Evolutionary conservation across 192 early-diverging fungal species (phyloP).

Genomic region (Entophlyctis luteolus): DNA sequence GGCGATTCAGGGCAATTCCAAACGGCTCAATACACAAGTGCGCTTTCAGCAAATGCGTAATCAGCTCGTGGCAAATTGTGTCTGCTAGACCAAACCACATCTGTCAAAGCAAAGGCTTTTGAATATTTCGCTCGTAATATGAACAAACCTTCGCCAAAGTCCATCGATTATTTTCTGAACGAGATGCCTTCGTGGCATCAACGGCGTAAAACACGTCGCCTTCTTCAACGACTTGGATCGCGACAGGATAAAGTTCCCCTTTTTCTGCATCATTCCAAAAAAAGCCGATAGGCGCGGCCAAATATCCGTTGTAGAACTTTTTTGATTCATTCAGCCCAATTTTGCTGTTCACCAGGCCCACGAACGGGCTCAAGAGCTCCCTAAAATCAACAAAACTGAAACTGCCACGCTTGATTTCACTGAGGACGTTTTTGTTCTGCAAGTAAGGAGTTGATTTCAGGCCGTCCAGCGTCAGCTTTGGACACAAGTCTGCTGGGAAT

Average conservation of each 20-base stretch:
- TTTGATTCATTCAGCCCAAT: background rate
- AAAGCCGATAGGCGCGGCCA: constrained; percentile 3
- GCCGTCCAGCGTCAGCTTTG: background rate
- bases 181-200: background rate
- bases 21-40: constrained; percentile 14
- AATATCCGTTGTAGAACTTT: background rate
- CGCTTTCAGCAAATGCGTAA: background rate
- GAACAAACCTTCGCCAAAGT: constrained; percentile 6
- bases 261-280: constrained; percentile 14
- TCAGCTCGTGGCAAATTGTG: background rate
- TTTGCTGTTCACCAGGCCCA: background rate
- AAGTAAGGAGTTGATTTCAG: background rate
- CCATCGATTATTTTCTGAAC: background rate
- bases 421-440: background rate
- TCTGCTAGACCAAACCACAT: constrained; percentile 10
- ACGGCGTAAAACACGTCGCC: constrained; percentile 15
- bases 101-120: no score
- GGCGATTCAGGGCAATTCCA: background rate
- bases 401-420: background rate
- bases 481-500: background rate
- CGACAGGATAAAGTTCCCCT: background rate
- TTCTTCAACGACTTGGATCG: constrained; percentile 13
- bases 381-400: background rate
- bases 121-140: no score
- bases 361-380: background rate